phyloP scores from a whole-genome alignment of 768 basidiomycete genomes.

The Kwoniella sp. region DNA sequence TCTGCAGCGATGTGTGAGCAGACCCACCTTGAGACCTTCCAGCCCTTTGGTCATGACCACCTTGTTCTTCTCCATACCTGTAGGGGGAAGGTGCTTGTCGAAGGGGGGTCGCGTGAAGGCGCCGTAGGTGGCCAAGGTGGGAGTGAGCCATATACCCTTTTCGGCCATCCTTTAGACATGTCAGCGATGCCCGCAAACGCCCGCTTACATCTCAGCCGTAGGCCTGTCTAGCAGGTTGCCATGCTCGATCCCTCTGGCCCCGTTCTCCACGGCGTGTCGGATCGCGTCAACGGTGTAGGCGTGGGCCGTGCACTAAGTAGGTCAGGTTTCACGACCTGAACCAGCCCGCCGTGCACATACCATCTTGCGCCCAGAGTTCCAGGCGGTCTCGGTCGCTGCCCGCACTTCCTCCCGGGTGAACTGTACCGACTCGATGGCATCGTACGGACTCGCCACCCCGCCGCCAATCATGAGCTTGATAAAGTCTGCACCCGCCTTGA shows the following conservation, averaged over 20 bases:
- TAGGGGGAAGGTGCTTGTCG: constrained; percentile 52
- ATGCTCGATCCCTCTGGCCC: constrained; percentile 55
- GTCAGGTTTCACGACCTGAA: background rate
- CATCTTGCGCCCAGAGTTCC: constrained; percentile 51
- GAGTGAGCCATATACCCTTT: constrained; percentile 54
- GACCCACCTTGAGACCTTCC: constrained; percentile 50
- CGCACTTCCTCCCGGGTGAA: constrained; percentile 54
- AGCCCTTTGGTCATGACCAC: constrained; percentile 54
- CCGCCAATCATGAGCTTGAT: constrained; percentile 52
- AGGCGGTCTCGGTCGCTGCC: constrained; percentile 53
- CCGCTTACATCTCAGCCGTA: constrained; percentile 50
- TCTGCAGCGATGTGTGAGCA: background rate
- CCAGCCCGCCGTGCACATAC: constrained; percentile 37
- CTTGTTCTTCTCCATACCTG: constrained; percentile 52
- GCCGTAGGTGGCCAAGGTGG: constrained; percentile 54
- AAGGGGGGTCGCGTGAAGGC: constrained; percentile 54
- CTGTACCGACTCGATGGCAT: constrained; percentile 54
- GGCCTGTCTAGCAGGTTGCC: constrained; percentile 53
- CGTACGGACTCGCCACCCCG: constrained; percentile 54
- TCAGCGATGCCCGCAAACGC: background rate
- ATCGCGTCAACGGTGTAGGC: constrained; percentile 53
- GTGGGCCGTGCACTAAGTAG: constrained; percentile 46
- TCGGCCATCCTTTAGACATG: constrained; percentile 49
- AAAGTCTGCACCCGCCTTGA: constrained; percentile 53
- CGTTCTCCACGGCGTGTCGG: constrained; percentile 54